A percentile compares a stretch with the other conserved stretches of the same genome.
Conservation (phyloP, 2,329 filamentous ascomycete species). For the Alternaria sp. region DNA sequence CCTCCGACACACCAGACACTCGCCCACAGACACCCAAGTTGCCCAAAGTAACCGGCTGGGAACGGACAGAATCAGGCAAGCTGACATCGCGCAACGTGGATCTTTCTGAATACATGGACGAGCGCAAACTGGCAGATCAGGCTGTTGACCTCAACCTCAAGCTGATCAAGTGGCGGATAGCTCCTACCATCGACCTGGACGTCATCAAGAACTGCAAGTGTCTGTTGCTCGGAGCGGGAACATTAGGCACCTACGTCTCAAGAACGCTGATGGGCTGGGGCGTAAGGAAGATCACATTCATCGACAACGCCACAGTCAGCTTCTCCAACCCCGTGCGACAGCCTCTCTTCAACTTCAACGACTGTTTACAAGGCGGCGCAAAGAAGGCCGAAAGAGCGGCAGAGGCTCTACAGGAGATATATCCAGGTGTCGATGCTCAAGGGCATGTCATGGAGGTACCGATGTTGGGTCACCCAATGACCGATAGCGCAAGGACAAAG, state of each 20-base stretch:
- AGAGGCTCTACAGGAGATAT: slow-evolving; percentile 81
- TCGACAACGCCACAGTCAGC: slow-evolving; percentile 91
- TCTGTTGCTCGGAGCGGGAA: slow-evolving; percentile 88
- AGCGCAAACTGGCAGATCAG: slow-evolving; percentile 83
- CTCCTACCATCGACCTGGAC: slow-evolving; percentile 85
- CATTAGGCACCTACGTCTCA: slow-evolving; percentile 91
- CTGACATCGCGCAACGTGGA: slow-evolving; percentile 79
- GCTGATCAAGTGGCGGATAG: slow-evolving; percentile 98
- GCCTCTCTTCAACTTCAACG: slow-evolving; percentile 87
- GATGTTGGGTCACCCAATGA: slow-evolving; percentile 92
- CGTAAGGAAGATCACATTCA: slow-evolving; percentile 91
- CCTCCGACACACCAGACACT: slow-evolving; percentile 16
- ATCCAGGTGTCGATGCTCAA: slow-evolving; percentile 82
- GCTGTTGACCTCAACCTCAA: slow-evolving; percentile 96
- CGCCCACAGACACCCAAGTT: slow-evolving; percentile 57
- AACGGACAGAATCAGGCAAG: slow-evolving; percentile 80
- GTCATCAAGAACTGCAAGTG: slow-evolving; percentile 89
- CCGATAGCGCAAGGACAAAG: slow-evolving; percentile 72
- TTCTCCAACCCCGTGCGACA: slow-evolving; percentile 97
- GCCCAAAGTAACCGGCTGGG: slow-evolving; percentile 96
- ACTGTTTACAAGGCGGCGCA: slow-evolving; percentile 84
- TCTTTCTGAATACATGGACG: slow-evolving; percentile 92
- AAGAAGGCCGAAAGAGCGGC: slow-evolving; percentile 84
- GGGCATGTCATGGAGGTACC: slow-evolving; percentile 87
- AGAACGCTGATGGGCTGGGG: slow-evolving; percentile 95